Percentiles rank a stretch among this genome's conserved stretches.
Conservation (phyloP, 768 basidiomycete species). For the Trametes meyenii region DNA sequence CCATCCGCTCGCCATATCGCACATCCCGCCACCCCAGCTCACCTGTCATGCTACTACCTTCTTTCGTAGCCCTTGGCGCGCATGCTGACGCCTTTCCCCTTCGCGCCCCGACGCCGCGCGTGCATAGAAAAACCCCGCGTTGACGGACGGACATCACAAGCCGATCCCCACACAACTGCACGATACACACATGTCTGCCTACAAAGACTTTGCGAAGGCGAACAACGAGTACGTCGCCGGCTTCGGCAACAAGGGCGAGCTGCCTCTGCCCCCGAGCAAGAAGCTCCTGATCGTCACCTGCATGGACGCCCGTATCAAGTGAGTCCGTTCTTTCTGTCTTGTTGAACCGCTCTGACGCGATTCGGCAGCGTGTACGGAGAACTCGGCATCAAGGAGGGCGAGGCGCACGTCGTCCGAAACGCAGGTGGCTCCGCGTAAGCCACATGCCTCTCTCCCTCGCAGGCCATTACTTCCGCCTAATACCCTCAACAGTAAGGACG, state of each 20-base stretch:
- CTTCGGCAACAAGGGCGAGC: constrained; percentile 47
- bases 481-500: constrained; percentile 51
- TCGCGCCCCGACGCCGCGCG: too few species aligned
- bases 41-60: not conserved
- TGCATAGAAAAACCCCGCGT: constrained; percentile 21
- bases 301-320: constrained; percentile 79
- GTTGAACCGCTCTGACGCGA: not conserved
- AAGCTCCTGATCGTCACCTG: constrained; percentile 56
- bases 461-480: not conserved
- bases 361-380: constrained; percentile 52
- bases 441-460: not conserved
- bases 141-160: constrained; percentile 14
- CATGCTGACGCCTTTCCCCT: not conserved
- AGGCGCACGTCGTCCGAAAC: constrained; percentile 74
- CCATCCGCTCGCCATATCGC: constrained; percentile 18
- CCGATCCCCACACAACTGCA: constrained; percentile 8
- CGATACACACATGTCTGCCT: constrained; percentile 29
- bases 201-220: constrained; percentile 39
- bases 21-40: not conserved
- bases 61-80: not conserved
- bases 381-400: constrained; percentile 65
- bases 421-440: constrained; percentile 69
- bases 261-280: constrained; percentile 46
- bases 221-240: constrained; percentile 50
- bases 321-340: constrained; percentile 20